These are phyloP conservation scores for Nepenthes mirabilis DNA, from an alignment of 148 eudicot genomes.

Conservation along the genomic window DNA sequence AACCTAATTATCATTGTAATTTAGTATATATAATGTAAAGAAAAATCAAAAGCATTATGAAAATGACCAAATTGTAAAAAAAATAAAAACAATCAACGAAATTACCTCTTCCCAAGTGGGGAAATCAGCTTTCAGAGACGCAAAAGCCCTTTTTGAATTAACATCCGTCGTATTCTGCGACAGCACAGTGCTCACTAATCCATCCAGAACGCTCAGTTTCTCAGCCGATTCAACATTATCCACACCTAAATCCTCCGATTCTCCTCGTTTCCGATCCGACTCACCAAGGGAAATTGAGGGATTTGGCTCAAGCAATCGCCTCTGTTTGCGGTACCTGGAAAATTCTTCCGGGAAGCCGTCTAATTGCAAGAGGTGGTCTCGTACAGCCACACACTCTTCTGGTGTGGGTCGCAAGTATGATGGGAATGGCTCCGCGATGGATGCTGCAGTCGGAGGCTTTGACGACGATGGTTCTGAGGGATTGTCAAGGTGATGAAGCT, in stretches of 20 bases:
- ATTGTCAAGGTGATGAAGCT: background rate
- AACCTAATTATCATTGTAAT: too few relatives aligned
- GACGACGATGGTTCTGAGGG: background rate
- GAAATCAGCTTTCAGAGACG: slow-evolving; percentile 56
- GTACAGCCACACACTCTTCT: slow-evolving; percentile 50
- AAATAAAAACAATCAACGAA: slow-evolving; percentile 1
- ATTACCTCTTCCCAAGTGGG: slow-evolving; percentile 68
- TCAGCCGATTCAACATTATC: slow-evolving; percentile 1
- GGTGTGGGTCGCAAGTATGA: slow-evolving; percentile 42
- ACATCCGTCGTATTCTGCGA: slow-evolving; percentile 80
- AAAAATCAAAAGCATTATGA: too few relatives aligned
- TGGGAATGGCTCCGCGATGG: slow-evolving; percentile 36
- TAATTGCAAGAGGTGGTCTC: slow-evolving; percentile 45
- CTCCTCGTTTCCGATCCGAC: slow-evolving; percentile 2
- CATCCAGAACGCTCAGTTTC: slow-evolving; percentile 56
- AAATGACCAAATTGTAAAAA: background rate
- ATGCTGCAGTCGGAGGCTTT: too few relatives aligned
- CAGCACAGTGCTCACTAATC: slow-evolving; percentile 47
- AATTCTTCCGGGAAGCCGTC: slow-evolving; percentile 78
- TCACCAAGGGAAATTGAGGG: slow-evolving; percentile 11
- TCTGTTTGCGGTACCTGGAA: slow-evolving; percentile 42
- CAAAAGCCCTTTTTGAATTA: slow-evolving; percentile 70
- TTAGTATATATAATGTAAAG: too few relatives aligned
- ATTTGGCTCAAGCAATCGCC: slow-evolving; percentile 11
- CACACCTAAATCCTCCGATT: slow-evolving; percentile 9